Evolutionary conservation across 371 early-diverging fungal species (phyloP), one percentile per base, ranked within the genome.

Genomic region (Quaeritorhiza haematococci): DNA sequence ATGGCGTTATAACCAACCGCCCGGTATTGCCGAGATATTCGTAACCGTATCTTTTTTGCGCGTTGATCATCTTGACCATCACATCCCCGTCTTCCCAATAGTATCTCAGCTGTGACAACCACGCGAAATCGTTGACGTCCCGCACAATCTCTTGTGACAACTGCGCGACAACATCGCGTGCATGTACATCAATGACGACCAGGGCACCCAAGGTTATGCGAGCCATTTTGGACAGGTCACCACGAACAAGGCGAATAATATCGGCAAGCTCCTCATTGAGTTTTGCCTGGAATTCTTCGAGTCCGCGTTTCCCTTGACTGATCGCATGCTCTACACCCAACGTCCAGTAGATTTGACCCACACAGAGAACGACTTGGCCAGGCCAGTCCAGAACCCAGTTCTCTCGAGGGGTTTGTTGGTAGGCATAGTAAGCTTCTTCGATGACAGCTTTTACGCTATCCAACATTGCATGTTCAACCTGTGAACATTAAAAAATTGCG

Each of bases 121-220:
- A 81, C 3, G 68, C 55, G 53, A 81, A 81, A 42, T 81, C 82
- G 33, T 59, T 62, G 33, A 69, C 60, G 47, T 79, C 79, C 26
- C 51, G 63, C 15, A 74, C 38, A 1, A 64, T 61, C 29, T 77
- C 79, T 26, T 57, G 41, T 1, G 67, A 64, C 15, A 81, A 59
- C 13, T 67, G 58, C 5, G 62, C 62, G 5, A 71, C 71, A 4
- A 81, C 82, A 65, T 81, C 82, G 8, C 79, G 58, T 10, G 82
- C 82, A 57, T 81, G 82, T 21, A 81, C 82, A 62, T 81, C 82
- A 49, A 81, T 75, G 29, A 81, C 82, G 6, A 81, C 82, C 23
- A 81, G 58, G 0, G 82, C 82, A 2, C 76, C 82, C 0, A 81
- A 67, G 2, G 82, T 81, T 3, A 65, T 61, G 28, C 82, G 54